Percentiles rank a stretch among this genome's conserved stretches.
These are phyloP conservation scores for Schizonepeta tenuifolia DNA, from an alignment of 257 asterid genomes.

Conservation along the genomic window DNA sequence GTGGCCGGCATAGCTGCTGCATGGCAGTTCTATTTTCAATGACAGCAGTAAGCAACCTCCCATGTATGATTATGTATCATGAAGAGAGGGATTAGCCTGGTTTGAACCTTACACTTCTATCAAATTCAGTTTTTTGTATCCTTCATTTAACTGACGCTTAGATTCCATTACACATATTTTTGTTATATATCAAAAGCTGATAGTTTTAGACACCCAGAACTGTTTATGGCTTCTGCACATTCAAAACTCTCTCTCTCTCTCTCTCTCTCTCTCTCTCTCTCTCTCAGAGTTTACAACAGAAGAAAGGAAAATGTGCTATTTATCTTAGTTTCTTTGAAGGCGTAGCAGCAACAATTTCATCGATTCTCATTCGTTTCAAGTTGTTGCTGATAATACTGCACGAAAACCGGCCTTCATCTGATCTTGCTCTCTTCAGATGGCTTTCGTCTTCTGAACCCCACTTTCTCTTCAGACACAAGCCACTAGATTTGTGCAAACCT, in stretches of 20 bases:
- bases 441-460: conserved; percentile 39
- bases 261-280: background rate
- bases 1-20: conserved; percentile 70
- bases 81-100: conserved; percentile 36
- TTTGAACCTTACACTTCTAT: conserved; percentile 10
- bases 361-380: conserved; percentile 53
- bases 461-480: conserved; percentile 54
- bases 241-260: background rate
- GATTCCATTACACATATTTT: conserved; percentile 22
- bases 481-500: conserved; percentile 17
- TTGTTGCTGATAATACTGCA: conserved; percentile 46
- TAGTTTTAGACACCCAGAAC: background rate
- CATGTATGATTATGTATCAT: conserved; percentile 36
- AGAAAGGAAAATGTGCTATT: background rate
- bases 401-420: conserved; percentile 33
- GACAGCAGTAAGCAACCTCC: conserved; percentile 39
- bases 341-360: conserved; percentile 43
- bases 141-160: conserved; percentile 7
- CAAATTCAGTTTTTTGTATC: conserved; percentile 33
- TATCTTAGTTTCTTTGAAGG: conserved; percentile 54
- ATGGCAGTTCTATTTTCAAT: conserved; percentile 75
- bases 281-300: background rate
- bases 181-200: background rate
- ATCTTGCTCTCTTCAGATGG: conserved; percentile 51
- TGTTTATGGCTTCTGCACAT: background rate